Base-by-base conservation (phyloP, 768 basidiomycete genomes). In the Mycena pura region DNA sequence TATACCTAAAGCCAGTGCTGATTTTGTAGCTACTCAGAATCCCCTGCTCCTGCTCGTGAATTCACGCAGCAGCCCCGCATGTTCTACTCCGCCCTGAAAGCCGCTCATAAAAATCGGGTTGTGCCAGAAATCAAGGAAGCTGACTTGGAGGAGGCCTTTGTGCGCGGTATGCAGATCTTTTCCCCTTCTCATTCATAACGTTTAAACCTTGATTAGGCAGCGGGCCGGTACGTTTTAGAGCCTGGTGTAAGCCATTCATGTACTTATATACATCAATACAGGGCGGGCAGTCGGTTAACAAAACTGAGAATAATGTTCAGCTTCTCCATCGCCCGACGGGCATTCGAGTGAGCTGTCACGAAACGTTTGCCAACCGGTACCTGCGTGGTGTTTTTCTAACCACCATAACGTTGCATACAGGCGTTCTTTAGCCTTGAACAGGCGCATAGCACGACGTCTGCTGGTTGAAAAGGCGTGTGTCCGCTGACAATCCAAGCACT, bases 211-310 rank as follows among this genome's bases (percentile, higher is more conserved):
- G 14, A 46, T 25, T 69, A 95, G 93, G 93, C 43, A 89, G 92
- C 70, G 95, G 94, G 17, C 94, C 95, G 62, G 82, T 83, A 79
- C 70, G 81, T 77, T 67, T 58, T 57, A 58, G 55, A 58, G 56
- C 49, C 51, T 40, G 38, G 47, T 31, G 60, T 52, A 60, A 65
- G 68, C 46, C 68, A 61, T 62, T 62, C 56, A 32, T 47, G 57
- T 52, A 71, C 66, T 59, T 67, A 67, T 68, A 70, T 68, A 66
- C 70, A 63, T 68, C 70, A 57, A 56, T 67, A 41, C 53, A 84
- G 83, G 95, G 95, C 27, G 95, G 95, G n/a, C 95, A 98, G 81
- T 95, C 93, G 25, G 89, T 96, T 72, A 96, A 98, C 81, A 98
- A 97, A 79, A 94, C 93, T 60, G 85, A 90, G 79, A 88, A 95